Evolutionary conservation across 177 flowering plant genomes (phyloP).

Genomic region (Vitis hybrid): DNA sequence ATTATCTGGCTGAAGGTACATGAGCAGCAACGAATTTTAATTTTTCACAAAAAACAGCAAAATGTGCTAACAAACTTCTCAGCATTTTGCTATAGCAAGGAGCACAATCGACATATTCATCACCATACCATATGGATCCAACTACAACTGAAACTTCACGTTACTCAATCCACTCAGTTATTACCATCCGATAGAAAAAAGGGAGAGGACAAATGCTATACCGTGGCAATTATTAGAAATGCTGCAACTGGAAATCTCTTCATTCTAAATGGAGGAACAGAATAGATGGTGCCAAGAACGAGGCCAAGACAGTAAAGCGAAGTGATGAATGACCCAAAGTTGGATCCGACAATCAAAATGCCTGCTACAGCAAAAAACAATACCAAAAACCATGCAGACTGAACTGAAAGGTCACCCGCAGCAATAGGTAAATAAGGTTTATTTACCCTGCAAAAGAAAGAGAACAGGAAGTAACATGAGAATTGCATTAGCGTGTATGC

Average conservation of each 20-base stretch:
- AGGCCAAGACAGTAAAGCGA: slow-evolving; percentile 87
- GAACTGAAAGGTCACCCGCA: slow-evolving; percentile 94
- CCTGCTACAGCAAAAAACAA: slow-evolving; percentile 73
- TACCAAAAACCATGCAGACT: slow-evolving; percentile 92
- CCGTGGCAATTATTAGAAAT: slow-evolving; percentile 98
- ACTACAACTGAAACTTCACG: background rate
- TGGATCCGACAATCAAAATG: slow-evolving; percentile 59
- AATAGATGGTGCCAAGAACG: slow-evolving; percentile 91
- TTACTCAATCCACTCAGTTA: background rate
- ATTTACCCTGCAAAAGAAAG: slow-evolving; percentile 73
- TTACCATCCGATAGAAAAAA: background rate
- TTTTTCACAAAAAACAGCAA: too few relatives aligned
- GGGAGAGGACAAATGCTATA: slow-evolving; percentile 25
- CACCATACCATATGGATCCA: too few relatives aligned
- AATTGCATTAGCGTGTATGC: background rate
- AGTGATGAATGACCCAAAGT: slow-evolving; percentile 89
- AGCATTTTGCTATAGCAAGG: too few relatives aligned
- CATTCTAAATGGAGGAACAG: slow-evolving; percentile 96
- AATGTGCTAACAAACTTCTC: too few relatives aligned
- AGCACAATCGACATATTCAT: too few relatives aligned
- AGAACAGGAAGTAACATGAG: slow-evolving; percentile 1
- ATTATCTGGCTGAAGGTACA: too few relatives aligned
- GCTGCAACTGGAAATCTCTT: slow-evolving; percentile 93
- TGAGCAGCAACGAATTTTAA: too few relatives aligned
- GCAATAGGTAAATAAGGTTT: slow-evolving; percentile 98